Conservation (phyloP, 805 yeast genomes). For the Cyberlindnera meyerae region DNA sequence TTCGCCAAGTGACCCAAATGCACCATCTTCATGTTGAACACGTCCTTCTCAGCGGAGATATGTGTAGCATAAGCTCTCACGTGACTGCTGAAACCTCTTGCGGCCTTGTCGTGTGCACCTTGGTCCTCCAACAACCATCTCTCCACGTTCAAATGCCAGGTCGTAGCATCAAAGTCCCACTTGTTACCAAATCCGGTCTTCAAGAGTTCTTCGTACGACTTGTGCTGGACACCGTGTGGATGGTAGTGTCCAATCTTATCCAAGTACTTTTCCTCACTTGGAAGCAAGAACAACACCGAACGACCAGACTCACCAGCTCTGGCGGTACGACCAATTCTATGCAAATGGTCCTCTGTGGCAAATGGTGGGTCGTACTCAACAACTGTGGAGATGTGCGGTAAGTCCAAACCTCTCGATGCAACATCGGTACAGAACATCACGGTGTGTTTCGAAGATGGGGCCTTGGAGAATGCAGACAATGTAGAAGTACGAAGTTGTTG, state of each 20-base stretch:
- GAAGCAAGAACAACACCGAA: conserved; percentile 73
- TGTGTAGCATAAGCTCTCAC: conserved; percentile 96
- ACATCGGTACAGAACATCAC: conserved; percentile 94
- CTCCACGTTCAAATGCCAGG: conserved; percentile 91
- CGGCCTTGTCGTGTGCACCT: conserved; percentile 57
- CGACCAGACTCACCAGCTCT: conserved; percentile 89
- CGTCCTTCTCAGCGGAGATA: conserved; percentile 68
- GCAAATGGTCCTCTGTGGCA: conserved; percentile 89
- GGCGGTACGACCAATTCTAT: conserved; percentile 96
- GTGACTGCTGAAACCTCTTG: conserved; percentile 81
- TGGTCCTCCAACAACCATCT: conserved; percentile 77
- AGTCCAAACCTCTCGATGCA: conserved; percentile 93
- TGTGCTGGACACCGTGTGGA: conserved; percentile 45
- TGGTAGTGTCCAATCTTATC: conserved; percentile 57
- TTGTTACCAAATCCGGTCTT: conserved; percentile 39
- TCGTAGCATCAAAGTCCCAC: conserved; percentile 95
- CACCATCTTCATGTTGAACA: conserved; percentile 73
- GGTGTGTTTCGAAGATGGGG: conserved; percentile 45
- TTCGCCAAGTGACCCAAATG: conserved; percentile 97
- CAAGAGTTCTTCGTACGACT: conserved; percentile 43
- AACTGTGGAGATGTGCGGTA: conserved; percentile 80
- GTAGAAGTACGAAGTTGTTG: conserved; percentile 83
- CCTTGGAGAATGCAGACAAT: conserved; percentile 35
- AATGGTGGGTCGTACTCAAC: conserved; percentile 95
- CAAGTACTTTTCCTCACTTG: conserved; percentile 88